Base-by-base conservation (phyloP, 768 basidiomycete species). In the Trametes elegans region DNA sequence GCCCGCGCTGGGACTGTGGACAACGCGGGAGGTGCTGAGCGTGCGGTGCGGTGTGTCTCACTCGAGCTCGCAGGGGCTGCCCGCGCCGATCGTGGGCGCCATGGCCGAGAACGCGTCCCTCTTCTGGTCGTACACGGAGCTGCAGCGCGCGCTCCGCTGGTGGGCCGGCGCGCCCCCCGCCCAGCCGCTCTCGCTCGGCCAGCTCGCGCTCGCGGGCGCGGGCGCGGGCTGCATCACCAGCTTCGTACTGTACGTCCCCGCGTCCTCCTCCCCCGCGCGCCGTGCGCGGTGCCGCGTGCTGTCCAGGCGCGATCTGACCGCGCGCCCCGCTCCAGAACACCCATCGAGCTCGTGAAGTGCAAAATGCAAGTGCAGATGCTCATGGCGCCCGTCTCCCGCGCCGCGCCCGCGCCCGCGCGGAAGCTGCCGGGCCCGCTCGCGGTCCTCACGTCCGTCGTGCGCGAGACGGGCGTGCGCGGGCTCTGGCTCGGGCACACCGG, bases 301-400 rank as follows among this genome's bases (percentile, higher is more conserved):
- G n/a, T n/a, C n/a, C n/a, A n/a, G n/a, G n/a, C n/a, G n/a, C n/a
- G n/a, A n/a, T 24, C n/a, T 59, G 48, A 49, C 28, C 21, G 49
- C 39, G 11, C 43, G 36, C 32, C 34, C 19, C n/a, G n/a, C 16
- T 39, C 8, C 63, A 93, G 91, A 26, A 97, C 94, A 0, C 95
- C 95, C 1, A 87, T 98, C 53, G 95, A 97, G 64, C 85, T 97
- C 44, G 83, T 98, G 55, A 97, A 98, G 72, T 97, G 93, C 75
- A 92, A 93, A 70, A 96, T 98, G 93, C 95, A 97, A 70, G 95
- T 97, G 2, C 93, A 96, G 67, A 87, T 92, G 82, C 82, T 96
- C 19, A 72, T 78, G 18, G 55, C 70, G 2, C 52, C 72, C 26
- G 35, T 59, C 7, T 53, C 66, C 10, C 24, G 58, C 48, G 52